phyloP scores from a whole-genome alignment of 2,329 filamentous ascomycete species.

The Metarhizium sp. region DNA sequence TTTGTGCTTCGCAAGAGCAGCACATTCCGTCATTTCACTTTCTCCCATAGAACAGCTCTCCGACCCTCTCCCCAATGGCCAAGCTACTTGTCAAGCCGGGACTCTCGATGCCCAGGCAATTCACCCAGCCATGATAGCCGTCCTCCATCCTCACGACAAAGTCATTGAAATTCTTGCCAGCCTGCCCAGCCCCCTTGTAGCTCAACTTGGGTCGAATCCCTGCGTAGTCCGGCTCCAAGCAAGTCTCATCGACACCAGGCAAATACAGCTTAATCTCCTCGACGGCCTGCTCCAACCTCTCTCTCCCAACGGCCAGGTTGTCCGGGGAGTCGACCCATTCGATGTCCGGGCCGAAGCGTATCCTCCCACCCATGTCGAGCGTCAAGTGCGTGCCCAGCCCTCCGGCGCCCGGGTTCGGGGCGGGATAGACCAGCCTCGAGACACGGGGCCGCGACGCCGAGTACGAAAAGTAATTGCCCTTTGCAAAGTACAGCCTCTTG shows the following conservation, averaged over 20 bases:
- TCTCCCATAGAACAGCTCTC: conserved; percentile 35
- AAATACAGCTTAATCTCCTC: conserved; percentile 71
- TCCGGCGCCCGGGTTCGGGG: conserved; percentile 68
- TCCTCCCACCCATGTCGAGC: conserved; percentile 71
- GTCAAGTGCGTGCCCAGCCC: conserved; percentile 92
- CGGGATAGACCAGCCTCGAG: conserved; percentile 75
- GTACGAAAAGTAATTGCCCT: conserved; percentile 94
- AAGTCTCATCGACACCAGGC: conserved; percentile 57
- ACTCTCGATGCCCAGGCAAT: conserved; percentile 87
- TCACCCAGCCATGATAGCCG: conserved; percentile 74
- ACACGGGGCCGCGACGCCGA: conserved; percentile 52
- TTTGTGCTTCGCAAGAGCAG: too few relatives aligned
- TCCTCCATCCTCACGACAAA: conserved; percentile 74
- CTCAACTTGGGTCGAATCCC: conserved; percentile 84
- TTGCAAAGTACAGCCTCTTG: conserved; percentile 67
- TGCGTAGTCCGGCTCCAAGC: conserved; percentile 74
- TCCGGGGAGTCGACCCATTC: conserved; percentile 73
- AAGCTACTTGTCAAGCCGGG: conserved; percentile 81
- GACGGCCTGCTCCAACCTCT: conserved; percentile 56
- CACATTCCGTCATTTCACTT: neutral
- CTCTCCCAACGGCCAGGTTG: conserved; percentile 59
- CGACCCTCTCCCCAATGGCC: conserved; percentile 75
- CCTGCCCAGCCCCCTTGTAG: conserved; percentile 46
- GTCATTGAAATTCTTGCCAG: conserved; percentile 66
- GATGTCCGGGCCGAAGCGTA: conserved; percentile 90